A percentile compares a stretch with the other conserved stretches of the same genome.
Conservation (phyloP, 208 protist species). For the Leishmania aethiopica region DNA sequence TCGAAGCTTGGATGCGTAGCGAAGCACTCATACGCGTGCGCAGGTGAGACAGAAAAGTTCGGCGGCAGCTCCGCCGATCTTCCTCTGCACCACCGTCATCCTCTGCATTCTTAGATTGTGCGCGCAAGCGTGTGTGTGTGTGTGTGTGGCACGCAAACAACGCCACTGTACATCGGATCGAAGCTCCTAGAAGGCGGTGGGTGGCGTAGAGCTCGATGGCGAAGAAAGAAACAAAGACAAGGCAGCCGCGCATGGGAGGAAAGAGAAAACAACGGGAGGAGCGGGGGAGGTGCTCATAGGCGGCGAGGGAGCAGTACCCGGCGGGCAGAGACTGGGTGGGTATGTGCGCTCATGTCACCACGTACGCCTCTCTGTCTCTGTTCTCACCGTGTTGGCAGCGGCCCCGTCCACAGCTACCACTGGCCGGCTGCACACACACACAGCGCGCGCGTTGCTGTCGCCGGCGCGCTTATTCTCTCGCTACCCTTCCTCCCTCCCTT, state of each 20-base stretch:
- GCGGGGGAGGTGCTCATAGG: not conserved
- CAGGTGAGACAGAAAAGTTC: not conserved
- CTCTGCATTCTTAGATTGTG: not conserved
- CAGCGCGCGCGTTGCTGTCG: not conserved
- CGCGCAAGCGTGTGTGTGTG: not conserved
- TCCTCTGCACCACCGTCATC: not conserved
- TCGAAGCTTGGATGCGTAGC: not conserved
- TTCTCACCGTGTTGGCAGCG: not conserved
- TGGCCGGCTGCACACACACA: too few relatives aligned
- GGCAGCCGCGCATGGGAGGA: not conserved
- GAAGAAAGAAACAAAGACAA: constrained; percentile 17
- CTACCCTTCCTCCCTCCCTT: not conserved
- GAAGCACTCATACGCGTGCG: not conserved
- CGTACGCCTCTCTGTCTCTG: not conserved
- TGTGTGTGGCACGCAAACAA: not conserved
- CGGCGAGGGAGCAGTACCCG: not conserved
- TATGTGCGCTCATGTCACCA: not conserved
- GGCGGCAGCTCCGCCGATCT: not conserved
- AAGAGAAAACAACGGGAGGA: not conserved
- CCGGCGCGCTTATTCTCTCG: not conserved
- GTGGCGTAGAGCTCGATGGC: not conserved
- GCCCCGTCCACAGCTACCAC: not conserved
- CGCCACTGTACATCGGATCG: not conserved
- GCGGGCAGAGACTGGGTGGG: not conserved
- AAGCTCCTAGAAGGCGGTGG: not conserved